phyloP scores from a whole-genome alignment of 257 asterid genomes.

The Prunella vulgaris region DNA sequence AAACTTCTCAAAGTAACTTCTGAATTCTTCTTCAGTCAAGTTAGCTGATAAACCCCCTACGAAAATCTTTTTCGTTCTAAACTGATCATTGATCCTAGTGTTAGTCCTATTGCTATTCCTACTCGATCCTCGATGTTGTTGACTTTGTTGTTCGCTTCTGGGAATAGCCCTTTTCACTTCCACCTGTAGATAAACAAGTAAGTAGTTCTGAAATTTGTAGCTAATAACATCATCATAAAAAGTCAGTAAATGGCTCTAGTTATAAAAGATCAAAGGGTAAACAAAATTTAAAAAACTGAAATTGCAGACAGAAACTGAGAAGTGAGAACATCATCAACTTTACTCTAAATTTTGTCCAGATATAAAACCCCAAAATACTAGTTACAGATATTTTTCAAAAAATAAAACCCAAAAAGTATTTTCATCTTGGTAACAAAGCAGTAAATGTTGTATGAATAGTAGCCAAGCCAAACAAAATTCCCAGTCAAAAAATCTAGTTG shows the following conservation, averaged over 20 bases:
- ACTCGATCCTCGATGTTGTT: constrained; percentile 44
- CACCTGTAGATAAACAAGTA: constrained; percentile 42
- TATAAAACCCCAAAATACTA: not conserved
- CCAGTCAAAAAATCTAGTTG: no score
- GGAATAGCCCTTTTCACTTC: constrained; percentile 96
- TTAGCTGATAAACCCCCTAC: constrained; percentile 90
- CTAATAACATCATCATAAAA: not conserved
- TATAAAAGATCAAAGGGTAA: not conserved
- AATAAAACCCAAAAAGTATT: not conserved
- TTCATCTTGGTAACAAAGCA: not conserved
- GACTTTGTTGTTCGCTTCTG: constrained; percentile 64
- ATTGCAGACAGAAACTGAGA: not conserved
- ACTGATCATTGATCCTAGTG: constrained; percentile 47
- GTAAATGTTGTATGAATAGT: not conserved
- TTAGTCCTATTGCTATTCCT: constrained; percentile 39
- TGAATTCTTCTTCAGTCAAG: constrained; percentile 74
- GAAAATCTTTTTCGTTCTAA: constrained; percentile 87
- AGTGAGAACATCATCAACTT: not conserved
- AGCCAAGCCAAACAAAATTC: not conserved
- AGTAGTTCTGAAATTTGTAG: not conserved
- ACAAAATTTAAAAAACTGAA: not conserved
- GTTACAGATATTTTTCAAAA: not conserved
- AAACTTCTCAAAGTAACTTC: constrained; percentile 69
- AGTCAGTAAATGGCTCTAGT: not conserved
- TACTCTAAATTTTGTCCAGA: not conserved